A percentile compares a stretch with the other conserved stretches of the same genome.
These are phyloP conservation scores for Yarrowia divulgata DNA, from an alignment of 805 yeast species.

Conservation along the genomic window DNA sequence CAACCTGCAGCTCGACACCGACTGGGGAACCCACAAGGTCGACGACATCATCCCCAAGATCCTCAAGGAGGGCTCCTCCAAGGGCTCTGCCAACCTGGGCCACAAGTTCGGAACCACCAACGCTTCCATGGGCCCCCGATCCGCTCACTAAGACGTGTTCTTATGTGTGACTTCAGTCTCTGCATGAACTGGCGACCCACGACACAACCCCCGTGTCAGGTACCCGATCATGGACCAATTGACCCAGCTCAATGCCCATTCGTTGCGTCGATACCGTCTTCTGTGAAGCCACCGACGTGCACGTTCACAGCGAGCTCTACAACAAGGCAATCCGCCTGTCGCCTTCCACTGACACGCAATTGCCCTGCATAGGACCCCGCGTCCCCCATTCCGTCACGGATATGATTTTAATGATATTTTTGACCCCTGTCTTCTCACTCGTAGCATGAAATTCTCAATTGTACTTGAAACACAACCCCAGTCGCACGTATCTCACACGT, in stretches of 20 bases:
- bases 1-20: slow-evolving; percentile 39
- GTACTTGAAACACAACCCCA: no score
- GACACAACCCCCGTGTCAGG: not conserved
- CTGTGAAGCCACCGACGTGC: not conserved
- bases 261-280: not conserved
- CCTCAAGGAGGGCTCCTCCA: slow-evolving; percentile 14
- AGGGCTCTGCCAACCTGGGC: slow-evolving; percentile 27
- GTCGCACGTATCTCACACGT: no score
- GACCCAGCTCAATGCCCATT: slow-evolving; percentile 1
- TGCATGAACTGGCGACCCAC: not conserved
- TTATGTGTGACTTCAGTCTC: not conserved
- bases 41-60: slow-evolving; percentile 37
- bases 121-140: slow-evolving; percentile 40
- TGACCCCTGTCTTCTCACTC: not conserved
- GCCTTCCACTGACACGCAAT: not conserved
- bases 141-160: slow-evolving; percentile 7
- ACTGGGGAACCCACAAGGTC: slow-evolving; percentile 39
- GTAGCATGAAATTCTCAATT: not conserved
- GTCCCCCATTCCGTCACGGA: slow-evolving; percentile 10
- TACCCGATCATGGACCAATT: slow-evolving; percentile 3
- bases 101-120: slow-evolving; percentile 35
- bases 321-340: not conserved
- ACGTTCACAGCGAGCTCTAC: slow-evolving; percentile 3
- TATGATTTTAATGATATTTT: slow-evolving; percentile 6
- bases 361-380: not conserved